A percentile compares a stretch with the other conserved stretches of the same genome.
These are phyloP conservation scores for Pseudovirgaria hyperparasitica DNA, from an alignment of 2,329 filamentous ascomycete genomes.

Conservation along the genomic window DNA sequence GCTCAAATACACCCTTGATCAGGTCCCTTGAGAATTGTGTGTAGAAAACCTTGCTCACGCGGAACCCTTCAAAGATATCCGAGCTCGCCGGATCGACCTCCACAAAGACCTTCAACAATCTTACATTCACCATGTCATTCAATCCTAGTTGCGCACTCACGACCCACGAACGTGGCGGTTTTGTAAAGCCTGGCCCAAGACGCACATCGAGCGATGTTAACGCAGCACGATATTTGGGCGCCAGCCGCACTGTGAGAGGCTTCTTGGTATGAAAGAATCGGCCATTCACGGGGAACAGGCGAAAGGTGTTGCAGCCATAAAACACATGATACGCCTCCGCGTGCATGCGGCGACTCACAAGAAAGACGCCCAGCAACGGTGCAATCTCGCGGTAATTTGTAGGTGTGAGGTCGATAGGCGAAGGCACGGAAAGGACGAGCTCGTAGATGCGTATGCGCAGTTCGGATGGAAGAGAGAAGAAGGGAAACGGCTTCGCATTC, in stretches of 20 bases:
- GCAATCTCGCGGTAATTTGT: constrained; percentile 51
- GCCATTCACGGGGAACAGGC: constrained; percentile 40
- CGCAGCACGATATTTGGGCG: constrained; percentile 43
- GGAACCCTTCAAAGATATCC: constrained; percentile 54
- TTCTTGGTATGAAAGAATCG: constrained; percentile 60
- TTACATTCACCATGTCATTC: constrained; percentile 45
- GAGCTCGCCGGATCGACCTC: constrained; percentile 58
- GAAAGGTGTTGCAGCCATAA: constrained; percentile 40
- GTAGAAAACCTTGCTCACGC: constrained; percentile 54
- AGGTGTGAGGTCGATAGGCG: constrained; percentile 53
- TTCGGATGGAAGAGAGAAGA: constrained; percentile 41
- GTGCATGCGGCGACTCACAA: constrained; percentile 40
- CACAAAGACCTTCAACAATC: constrained; percentile 52
- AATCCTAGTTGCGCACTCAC: constrained; percentile 54
- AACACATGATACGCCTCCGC: constrained; percentile 38
- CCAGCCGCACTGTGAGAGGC: constrained; percentile 55
- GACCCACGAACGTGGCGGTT: constrained; percentile 57
- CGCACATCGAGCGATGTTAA: constrained; percentile 56
- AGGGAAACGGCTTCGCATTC: constrained; percentile 42
- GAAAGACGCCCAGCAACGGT: constrained; percentile 52
- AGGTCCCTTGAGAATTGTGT: constrained; percentile 51
- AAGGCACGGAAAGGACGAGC: constrained; percentile 34
- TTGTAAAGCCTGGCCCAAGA: constrained; percentile 59
- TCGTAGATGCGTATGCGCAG: constrained; percentile 38
- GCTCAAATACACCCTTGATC: constrained; percentile 42